These are phyloP conservation scores for Calocybe gangraenosa DNA, from an alignment of 768 basidiomycete species.

Conservation along the genomic window DNA sequence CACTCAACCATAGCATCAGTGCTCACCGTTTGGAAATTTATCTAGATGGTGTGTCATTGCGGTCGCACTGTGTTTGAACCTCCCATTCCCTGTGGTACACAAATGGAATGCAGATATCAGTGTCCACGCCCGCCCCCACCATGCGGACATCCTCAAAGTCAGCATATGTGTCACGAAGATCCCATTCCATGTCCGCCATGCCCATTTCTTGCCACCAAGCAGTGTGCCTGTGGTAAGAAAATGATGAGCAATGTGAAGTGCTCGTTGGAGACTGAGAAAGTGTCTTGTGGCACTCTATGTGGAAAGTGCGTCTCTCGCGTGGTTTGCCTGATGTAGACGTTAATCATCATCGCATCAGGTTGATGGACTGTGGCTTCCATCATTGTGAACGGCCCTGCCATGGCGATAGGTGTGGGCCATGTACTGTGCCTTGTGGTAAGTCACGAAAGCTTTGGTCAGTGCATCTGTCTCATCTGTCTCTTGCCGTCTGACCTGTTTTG, in stretches of 20 bases:
- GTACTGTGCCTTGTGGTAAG: constrained; percentile 80
- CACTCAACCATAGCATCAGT: constrained; percentile 1
- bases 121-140: constrained; percentile 64
- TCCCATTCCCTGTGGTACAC: constrained; percentile 84
- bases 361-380: constrained; percentile 86
- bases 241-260: constrained; percentile 76
- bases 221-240: constrained; percentile 89
- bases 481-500: neutral
- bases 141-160: constrained; percentile 79
- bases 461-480: neutral
- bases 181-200: constrained; percentile 78
- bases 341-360: constrained; percentile 26
- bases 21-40: constrained; percentile 1
- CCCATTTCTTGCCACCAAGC: constrained; percentile 70
- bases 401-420: constrained; percentile 72
- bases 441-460: constrained; percentile 77
- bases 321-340: no score
- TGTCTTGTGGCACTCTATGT: constrained; percentile 82
- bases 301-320: constrained; percentile 49
- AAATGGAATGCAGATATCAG: constrained; percentile 73
- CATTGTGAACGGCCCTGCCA: constrained; percentile 84
- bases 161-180: constrained; percentile 83
- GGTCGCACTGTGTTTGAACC: constrained; percentile 85
- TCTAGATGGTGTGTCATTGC: constrained; percentile 74
- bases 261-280: constrained; percentile 69